phyloP scores from a whole-genome alignment of 1,284 basidiomycete species.

The Leccinum angustisporum region DNA sequence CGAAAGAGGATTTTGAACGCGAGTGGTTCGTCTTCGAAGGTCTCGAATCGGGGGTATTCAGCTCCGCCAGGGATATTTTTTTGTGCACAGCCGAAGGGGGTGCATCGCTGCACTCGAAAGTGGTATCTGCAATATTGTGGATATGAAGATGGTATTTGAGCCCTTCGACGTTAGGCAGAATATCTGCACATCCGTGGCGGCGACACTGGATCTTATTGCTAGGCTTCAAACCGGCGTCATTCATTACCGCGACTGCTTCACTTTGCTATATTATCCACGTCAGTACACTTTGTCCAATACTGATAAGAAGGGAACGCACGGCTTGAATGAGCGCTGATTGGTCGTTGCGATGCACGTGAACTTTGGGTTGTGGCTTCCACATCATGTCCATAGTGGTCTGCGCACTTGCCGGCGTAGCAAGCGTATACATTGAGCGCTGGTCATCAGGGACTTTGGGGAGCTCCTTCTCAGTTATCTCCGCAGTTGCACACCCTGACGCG shows the following conservation, averaged over 20 bases:
- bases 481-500: background rate
- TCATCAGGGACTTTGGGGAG: constrained; percentile 25
- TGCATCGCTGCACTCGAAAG: background rate
- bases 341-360: constrained; percentile 36
- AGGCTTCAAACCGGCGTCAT: constrained; percentile 27
- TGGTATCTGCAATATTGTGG: constrained; percentile 48
- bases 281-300: constrained; percentile 1
- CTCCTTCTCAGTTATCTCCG: constrained; percentile 16
- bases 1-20: constrained; percentile 23
- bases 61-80: constrained; percentile 3
- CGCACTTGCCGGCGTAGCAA: constrained; percentile 15
- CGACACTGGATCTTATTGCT: constrained; percentile 43
- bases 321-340: constrained; percentile 39
- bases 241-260: constrained; percentile 43
- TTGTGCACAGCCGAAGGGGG: background rate
- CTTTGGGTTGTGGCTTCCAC: constrained; percentile 35
- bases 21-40: constrained; percentile 8
- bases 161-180: constrained; percentile 45
- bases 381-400: constrained; percentile 30
- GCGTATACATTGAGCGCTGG: constrained; percentile 29
- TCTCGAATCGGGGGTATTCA: background rate
- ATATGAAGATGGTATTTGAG: constrained; percentile 60
- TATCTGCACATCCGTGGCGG: constrained; percentile 51
- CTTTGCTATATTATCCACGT: constrained; percentile 32
- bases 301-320: constrained; percentile 32